Evolutionary conservation across 2,329 filamentous ascomycete genomes (phyloP), one percentile per base, ranked within the genome.

Genomic region (Corniculantispora saksenae): DNA sequence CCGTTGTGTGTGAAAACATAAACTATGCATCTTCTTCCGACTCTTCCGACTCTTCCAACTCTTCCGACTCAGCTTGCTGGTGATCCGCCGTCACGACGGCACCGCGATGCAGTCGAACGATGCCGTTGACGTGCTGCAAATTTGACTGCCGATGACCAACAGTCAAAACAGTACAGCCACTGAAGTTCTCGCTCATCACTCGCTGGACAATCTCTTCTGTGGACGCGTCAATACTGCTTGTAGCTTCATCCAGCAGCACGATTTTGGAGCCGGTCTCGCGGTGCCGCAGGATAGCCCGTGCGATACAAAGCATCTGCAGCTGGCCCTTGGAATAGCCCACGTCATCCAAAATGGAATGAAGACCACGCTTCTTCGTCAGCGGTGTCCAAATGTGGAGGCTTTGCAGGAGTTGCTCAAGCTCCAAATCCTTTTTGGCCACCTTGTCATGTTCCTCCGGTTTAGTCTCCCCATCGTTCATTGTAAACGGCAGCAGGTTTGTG

Each of bases 401-500:
- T 17, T 55, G 35, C 27, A 55, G 29, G 2, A 55, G 7, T 1
- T 55, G 53, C 12, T 55, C 29, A 10, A 55, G 3, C 19, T 55
- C 53, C 8, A 23, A 3, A 15, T 55, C 53, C 15, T 21, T 55
- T 7, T 55, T 10, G 32, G 32, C 32, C 32, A 10, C 32, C 32
- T 32, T 32, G 32, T 10, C 32, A 32, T 10, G 10, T 32, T 10
- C 10, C 5, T 32, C 6, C 32, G 32, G 53, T 19, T 8, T 25
- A 1, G 32, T 13, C 0, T 35, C 3, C 19, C 13, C 19, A 6
- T 17, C 17, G 15, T 43, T 43, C 35, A 57, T 15, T 9, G 54
- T 17, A 2, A 40, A 23, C 0, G 81, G 81, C 64, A 83, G 80
- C 6, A 81, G 72, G 56, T 84, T 84, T 27, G 75, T 70, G 15